These are phyloP conservation scores for Botrytis medusae DNA, from an alignment of 2,329 filamentous ascomycete species.

Conservation along the genomic window DNA sequence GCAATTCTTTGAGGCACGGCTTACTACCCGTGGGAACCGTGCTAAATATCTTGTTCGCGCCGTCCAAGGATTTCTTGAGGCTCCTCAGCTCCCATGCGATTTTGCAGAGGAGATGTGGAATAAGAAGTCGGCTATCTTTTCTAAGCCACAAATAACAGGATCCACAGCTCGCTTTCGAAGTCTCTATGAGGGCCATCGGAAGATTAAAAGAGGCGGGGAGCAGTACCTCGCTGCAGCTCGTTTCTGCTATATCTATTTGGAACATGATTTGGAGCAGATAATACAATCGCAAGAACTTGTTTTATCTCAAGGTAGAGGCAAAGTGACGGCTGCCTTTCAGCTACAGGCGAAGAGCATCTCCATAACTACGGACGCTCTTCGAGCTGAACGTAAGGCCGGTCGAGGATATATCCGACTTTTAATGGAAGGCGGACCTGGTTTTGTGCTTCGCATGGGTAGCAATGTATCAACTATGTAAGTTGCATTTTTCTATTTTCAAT, in stretches of 20 bases:
- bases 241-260: neutral
- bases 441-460: neutral
- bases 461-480: neutral
- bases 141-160: neutral
- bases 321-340: neutral
- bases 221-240: neutral
- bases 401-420: neutral
- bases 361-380: neutral
- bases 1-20: neutral
- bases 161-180: neutral
- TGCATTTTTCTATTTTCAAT: neutral
- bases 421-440: neutral
- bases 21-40: neutral
- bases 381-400: neutral
- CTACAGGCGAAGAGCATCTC: neutral
- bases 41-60: neutral
- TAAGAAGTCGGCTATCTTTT: neutral
- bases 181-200: neutral
- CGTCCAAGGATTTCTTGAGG: neutral
- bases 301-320: neutral
- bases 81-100: neutral
- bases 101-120: neutral
- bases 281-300: neutral
- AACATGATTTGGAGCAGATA: neutral
- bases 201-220: neutral